Evolutionary conservation across 1,284 basidiomycete genomes (phyloP).

Genomic region (Tilletia indica): DNA sequence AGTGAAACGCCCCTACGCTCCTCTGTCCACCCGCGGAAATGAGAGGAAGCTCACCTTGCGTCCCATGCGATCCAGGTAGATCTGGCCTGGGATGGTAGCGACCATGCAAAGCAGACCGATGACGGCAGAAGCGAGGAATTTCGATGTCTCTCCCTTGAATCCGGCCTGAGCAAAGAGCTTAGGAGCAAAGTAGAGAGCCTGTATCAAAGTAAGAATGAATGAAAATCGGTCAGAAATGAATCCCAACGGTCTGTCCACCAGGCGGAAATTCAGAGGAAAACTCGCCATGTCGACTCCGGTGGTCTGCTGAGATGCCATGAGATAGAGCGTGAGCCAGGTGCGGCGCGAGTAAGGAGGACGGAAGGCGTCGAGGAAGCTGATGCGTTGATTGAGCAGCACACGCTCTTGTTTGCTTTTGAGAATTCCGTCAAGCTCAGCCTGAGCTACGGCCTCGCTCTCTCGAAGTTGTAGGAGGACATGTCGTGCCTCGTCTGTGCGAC

Average conservation of each 20-base stretch:
- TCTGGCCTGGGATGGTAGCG: slow-evolving; percentile 1
- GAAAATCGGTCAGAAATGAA: not conserved
- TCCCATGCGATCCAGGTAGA: slow-evolving; percentile 18
- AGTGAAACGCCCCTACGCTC: too few species aligned
- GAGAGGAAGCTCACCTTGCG: slow-evolving; percentile 15
- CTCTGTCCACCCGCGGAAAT: not conserved
- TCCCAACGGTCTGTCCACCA: not conserved
- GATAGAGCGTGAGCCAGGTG: not conserved
- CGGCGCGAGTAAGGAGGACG: slow-evolving; percentile 5
- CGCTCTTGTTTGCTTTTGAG: slow-evolving; percentile 2
- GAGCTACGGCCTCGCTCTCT: not conserved
- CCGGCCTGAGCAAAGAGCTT: not conserved
- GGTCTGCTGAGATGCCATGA: slow-evolving; percentile 12
- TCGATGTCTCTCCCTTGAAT: not conserved
- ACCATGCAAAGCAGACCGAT: slow-evolving; percentile 8
- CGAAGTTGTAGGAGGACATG: slow-evolving; percentile 17
- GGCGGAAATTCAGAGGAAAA: too few species aligned
- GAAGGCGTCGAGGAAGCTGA: not conserved
- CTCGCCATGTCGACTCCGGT: not conserved
- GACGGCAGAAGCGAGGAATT: slow-evolving; percentile 13
- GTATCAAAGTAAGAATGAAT: not conserved
- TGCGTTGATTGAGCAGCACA: not conserved
- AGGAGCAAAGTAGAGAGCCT: slow-evolving; percentile 13
- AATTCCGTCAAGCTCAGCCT: slow-evolving; percentile 5
- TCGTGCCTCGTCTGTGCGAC: slow-evolving; percentile 17